Conservation (phyloP, 768 basidiomycete genomes). For the Collybia mongolica region DNA sequence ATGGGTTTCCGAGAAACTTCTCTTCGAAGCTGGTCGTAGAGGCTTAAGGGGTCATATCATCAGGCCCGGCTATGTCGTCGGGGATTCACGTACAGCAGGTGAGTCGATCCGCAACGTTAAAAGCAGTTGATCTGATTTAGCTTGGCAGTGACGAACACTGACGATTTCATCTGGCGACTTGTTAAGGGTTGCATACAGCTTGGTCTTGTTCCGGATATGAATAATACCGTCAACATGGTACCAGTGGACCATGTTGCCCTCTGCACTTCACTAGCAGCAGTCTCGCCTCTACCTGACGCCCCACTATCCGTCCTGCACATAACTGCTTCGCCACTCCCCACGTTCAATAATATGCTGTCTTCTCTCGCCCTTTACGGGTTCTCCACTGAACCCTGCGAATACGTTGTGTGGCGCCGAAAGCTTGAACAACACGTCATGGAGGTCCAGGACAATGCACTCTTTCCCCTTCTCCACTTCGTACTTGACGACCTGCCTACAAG, state of each 20-base stretch:
- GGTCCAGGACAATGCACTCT: slow-evolving; percentile 93
- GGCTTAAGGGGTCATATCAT: slow-evolving; percentile 86
- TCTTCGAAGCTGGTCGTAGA: slow-evolving; percentile 87
- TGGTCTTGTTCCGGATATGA: slow-evolving; percentile 95
- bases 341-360: slow-evolving; percentile 84
- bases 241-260: slow-evolving; percentile 96
- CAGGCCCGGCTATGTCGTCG: slow-evolving; percentile 95
- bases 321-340: slow-evolving; percentile 81
- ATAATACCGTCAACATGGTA: slow-evolving; percentile 98
- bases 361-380: slow-evolving; percentile 81
- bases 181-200: slow-evolving; percentile 99
- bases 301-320: slow-evolving; percentile 73
- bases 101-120: slow-evolving; percentile 19
- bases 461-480: slow-evolving; percentile 96
- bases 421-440: slow-evolving; percentile 96
- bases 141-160: slow-evolving; percentile 88
- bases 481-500: slow-evolving; percentile 96
- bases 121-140: slow-evolving; percentile 7
- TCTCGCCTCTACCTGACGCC: slow-evolving; percentile 51
- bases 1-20: slow-evolving; percentile 96
- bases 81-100: slow-evolving; percentile 88
- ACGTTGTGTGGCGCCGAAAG: slow-evolving; percentile 86
- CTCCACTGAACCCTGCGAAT: slow-evolving; percentile 75
- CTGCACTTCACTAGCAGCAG: slow-evolving; percentile 71
- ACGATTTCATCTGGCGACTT: slow-evolving; percentile 98